Conservation (phyloP, 306 rosid species). For the Arachis stenosperma region DNA sequence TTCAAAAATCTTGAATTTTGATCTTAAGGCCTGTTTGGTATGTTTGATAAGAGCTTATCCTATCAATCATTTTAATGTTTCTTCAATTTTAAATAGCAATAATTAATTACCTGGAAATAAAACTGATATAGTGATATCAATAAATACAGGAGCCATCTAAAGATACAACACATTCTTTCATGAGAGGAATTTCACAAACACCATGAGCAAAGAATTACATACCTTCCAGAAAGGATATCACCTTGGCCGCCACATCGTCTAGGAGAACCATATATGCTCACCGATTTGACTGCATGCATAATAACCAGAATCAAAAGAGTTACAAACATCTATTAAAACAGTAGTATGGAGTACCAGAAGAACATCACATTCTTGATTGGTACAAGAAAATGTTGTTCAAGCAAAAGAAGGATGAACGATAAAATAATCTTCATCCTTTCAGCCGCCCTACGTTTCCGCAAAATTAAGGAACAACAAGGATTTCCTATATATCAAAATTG, state of each 20-base stretch:
- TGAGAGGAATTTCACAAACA: constrained; percentile 5
- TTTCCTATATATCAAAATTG: constrained; percentile 32
- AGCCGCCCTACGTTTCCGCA: neutral
- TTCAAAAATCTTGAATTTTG: neutral
- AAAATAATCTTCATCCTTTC: neutral
- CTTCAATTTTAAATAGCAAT: constrained; percentile 16
- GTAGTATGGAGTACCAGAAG: neutral
- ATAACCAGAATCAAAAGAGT: constrained; percentile 32
- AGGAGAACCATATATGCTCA: constrained; percentile 83
- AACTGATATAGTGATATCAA: neutral
- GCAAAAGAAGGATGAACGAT: constrained; percentile 15
- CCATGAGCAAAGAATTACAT: constrained; percentile 42
- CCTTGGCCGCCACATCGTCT: constrained; percentile 98
- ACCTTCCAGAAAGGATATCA: constrained; percentile 97
- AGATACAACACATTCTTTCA: neutral
- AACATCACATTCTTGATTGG: constrained; percentile 19
- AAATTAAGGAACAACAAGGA: neutral
- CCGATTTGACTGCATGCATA: constrained; percentile 67
- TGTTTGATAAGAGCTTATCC: too few species aligned
- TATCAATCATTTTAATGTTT: neutral
- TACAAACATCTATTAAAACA: constrained; percentile 5
- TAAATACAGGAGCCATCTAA: neutral
- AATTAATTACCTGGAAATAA: neutral
- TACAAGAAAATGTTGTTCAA: constrained; percentile 1
- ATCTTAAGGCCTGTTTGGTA: neutral